Percentiles rank a stretch among this genome's conserved stretches.
phyloP scores from a whole-genome alignment of 1,284 basidiomycete species.

The Athelia psychrophila region DNA sequence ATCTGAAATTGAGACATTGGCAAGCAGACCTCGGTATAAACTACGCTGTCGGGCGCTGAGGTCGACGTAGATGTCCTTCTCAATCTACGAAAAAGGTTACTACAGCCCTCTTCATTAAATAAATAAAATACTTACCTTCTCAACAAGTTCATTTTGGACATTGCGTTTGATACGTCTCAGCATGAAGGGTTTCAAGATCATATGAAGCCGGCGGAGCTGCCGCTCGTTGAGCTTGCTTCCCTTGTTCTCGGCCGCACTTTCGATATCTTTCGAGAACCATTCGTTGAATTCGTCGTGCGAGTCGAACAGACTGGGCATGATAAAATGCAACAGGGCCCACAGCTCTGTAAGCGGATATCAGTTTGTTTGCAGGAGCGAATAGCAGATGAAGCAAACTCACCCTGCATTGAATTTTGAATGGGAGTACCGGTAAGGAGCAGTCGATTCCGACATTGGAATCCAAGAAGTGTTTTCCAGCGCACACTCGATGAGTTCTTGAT shows the following conservation, averaged over 20 bases:
- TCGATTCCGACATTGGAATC: slow-evolving; percentile 96
- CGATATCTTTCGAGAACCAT: slow-evolving; percentile 99
- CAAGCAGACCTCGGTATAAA: slow-evolving; percentile 89
- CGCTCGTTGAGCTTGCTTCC: slow-evolving; percentile 92
- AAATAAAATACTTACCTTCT: slow-evolving; percentile 72
- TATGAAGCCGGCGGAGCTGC: slow-evolving; percentile 93
- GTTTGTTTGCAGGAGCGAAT: too few relatives aligned
- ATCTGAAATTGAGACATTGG: slow-evolving; percentile 94
- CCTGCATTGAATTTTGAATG: slow-evolving; percentile 99
- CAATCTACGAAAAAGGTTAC: slow-evolving; percentile 62
- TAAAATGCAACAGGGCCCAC: slow-evolving; percentile 99
- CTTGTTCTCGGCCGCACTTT: slow-evolving; percentile 91
- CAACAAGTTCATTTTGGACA: slow-evolving; percentile 99
- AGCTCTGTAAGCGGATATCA: slow-evolving; percentile 60
- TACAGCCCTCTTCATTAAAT: background rate
- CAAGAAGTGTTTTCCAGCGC: slow-evolving; percentile 96
- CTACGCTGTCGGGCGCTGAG: slow-evolving; percentile 91
- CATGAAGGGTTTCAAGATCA: slow-evolving; percentile 99
- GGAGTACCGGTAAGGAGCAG: slow-evolving; percentile 96
- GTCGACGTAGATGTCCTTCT: slow-evolving; percentile 95
- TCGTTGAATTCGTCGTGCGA: slow-evolving; percentile 99
- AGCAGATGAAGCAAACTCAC: slow-evolving; percentile 37
- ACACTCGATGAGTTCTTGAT: slow-evolving; percentile 99
- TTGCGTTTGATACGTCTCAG: slow-evolving; percentile 95
- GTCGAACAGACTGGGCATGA: slow-evolving; percentile 99